Evolutionary conservation across 495 filamentous ascomycete species (phyloP), one percentile per base, ranked within the genome.

Genomic region (Chaetomium cochliodes): DNA sequence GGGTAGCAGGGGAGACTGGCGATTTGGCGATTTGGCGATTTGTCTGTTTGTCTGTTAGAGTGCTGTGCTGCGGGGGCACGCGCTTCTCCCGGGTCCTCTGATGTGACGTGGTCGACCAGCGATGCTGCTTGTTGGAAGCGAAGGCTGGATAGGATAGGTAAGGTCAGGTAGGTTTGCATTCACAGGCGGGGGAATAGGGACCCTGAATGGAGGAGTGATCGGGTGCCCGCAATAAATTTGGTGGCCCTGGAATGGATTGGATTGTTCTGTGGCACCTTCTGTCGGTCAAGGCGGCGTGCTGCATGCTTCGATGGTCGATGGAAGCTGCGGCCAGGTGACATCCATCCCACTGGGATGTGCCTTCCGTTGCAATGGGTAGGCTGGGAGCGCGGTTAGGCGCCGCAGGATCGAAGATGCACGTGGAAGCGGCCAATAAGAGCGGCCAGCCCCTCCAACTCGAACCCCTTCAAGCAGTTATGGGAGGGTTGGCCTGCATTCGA

Each of bases 341-440:
- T 55, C 50, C 49, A 53, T 42, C 2, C 33, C 60, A 54, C 22
- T 53, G 26, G 39, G 41, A 20, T 39, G 26, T 7, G 39, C 28
- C n/a, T 57, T 41, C 42, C 12, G 53, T 58, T 58, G 62, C 54
- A 51, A 26, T 52, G 7, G 15, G 12, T 25, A n/a, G n/a, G n/a
- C n/a, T n/a, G n/a, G n/a, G n/a, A n/a, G n/a, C 12, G 44, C 12
- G 44, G 37, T 20, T 52, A 52, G 47, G 55, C 55, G 63, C 63
- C 44, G 49, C 46, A 65, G 56, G 47, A 53, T 58, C 49, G 22
- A 12, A 42, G 5, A 8, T 59, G 55, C 63, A 65, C 63, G 63
- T 59, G 63, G 63, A 23, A 46, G 23, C 25, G 55, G 55, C 63
- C 63, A 65, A 59, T 60, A 33, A 42, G 37, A 33, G 37, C 54